Evolutionary conservation across 2,329 filamentous ascomycete species (phyloP).

Genomic region (Penicillium corylophilum): DNA sequence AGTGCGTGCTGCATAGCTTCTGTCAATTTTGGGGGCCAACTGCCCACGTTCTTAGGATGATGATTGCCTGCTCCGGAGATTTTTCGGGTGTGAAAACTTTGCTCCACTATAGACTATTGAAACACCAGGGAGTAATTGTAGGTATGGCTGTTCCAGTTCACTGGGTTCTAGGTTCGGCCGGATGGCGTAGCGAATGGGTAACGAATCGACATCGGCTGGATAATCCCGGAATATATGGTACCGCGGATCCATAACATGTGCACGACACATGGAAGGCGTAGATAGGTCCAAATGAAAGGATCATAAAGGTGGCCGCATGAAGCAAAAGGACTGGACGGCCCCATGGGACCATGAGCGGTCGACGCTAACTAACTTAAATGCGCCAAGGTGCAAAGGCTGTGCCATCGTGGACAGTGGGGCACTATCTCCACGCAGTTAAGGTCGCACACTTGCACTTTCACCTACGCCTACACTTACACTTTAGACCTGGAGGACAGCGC

Average conservation of each 20-base stretch:
- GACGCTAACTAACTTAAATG: slow-evolving; percentile 12
- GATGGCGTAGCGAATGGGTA: not conserved
- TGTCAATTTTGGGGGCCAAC: slow-evolving; percentile 8
- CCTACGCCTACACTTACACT: not conserved
- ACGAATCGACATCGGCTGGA: not conserved
- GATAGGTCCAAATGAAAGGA: not conserved
- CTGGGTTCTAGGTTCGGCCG: not conserved
- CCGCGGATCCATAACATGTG: not conserved
- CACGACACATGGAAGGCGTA: not conserved
- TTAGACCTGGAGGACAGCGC: too few relatives aligned
- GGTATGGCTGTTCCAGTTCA: not conserved
- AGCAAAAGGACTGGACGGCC: slow-evolving; percentile 14
- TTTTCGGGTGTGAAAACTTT: not conserved
- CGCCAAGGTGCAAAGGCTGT: slow-evolving; percentile 12
- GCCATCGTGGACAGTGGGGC: slow-evolving; percentile 14
- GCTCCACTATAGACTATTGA: not conserved
- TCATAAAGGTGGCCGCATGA: not conserved
- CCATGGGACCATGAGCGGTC: slow-evolving; percentile 5
- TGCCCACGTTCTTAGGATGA: not conserved
- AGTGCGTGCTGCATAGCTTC: slow-evolving; percentile 10
- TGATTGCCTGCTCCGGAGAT: not conserved
- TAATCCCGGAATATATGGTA: not conserved
- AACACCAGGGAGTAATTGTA: not conserved
- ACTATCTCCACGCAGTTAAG: too few relatives aligned
- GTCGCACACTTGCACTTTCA: not conserved